Evolutionary conservation across 306 rosid species (phyloP), one percentile per base, ranked within the genome.

Genomic region (Cucurbita argyrosperma): DNA sequence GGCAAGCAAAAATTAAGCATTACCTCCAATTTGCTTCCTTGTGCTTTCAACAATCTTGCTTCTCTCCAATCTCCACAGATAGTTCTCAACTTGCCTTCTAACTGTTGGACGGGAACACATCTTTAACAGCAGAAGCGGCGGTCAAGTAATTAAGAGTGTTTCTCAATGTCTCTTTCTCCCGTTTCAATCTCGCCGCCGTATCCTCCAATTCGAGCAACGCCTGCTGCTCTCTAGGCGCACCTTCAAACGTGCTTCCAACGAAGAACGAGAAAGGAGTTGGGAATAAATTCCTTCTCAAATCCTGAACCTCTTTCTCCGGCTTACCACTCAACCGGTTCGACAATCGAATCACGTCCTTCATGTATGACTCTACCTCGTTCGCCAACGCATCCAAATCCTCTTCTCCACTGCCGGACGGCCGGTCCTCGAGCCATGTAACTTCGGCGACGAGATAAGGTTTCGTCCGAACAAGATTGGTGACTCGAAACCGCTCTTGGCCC

Each of bases 201-300:
- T 95, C 97, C 83, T 88, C 99, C 86, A 95, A 77, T 78, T 95
- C 99, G 14, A 95, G 95, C 77, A 95, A 75, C 8, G 99, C 97
- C 54, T 95, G 99, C 79, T 95, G 97, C 85, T 95, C 99, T 72
- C 96, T 85, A 0, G 99, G 99, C 7, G 99, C 99, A 0, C 99
- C 99, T 67, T 95, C 99, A 59, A 95, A 95, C 4, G 99, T 95
- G 78, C 96, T 89, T 5, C 99, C 99, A 6, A 95, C 97, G 50
- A 95, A 95, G 82, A 95, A 91, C 61, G 99, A 95, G 75, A 91
- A 95, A 50, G 92, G 96, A 79, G 99, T 95, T 35, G 99, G 99
- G 10, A 95, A 95, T 0, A 89, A 80, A 76, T 95, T 91, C 86
- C 97, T 70, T 50, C 91, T 79, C 87, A 91, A 87, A 76, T 95